Evolutionary conservation across 2,329 filamentous ascomycete species (phyloP).

Genomic region (Hirsutella thompsonii): DNA sequence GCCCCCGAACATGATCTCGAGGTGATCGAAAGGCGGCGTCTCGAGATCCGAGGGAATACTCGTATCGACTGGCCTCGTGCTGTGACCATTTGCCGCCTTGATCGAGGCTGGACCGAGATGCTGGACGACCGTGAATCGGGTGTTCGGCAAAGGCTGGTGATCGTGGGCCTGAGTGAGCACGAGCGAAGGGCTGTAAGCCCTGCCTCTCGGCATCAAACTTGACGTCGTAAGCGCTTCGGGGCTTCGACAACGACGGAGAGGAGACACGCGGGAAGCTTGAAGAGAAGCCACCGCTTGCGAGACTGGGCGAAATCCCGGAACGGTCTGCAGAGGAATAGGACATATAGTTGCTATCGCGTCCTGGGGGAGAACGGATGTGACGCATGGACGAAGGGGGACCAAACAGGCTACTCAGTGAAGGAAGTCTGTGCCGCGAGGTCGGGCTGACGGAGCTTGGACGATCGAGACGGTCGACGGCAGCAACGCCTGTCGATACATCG

Average conservation of each 20-base stretch:
- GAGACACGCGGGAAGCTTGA: slow-evolving; percentile 34
- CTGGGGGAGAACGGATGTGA: slow-evolving; percentile 32
- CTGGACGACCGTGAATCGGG: slow-evolving; percentile 19
- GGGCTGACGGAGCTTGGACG: slow-evolving; percentile 20
- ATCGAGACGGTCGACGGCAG: slow-evolving; percentile 19
- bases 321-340: slow-evolving; percentile 34
- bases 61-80: slow-evolving; percentile 26
- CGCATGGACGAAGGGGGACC: slow-evolving; percentile 31
- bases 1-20: slow-evolving; percentile 21
- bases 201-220: slow-evolving; percentile 30
- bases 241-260: slow-evolving; percentile 26
- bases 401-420: slow-evolving; percentile 44
- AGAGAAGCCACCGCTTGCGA: slow-evolving; percentile 24
- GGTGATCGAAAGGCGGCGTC: slow-evolving; percentile 21
- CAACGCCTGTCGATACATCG: slow-evolving; percentile 25
- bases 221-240: slow-evolving; percentile 32
- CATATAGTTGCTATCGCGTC: slow-evolving; percentile 28
- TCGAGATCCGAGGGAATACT: slow-evolving; percentile 32
- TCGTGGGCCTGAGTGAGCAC: slow-evolving; percentile 28
- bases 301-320: slow-evolving; percentile 23
- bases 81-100: slow-evolving; percentile 25
- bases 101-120: slow-evolving; percentile 20
- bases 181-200: slow-evolving; percentile 11
- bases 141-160: slow-evolving; percentile 31
- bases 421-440: slow-evolving; percentile 33